Evolutionary conservation across 2,329 filamentous ascomycete species (phyloP).

Genomic region (Pseudogymnoascus sp.): DNA sequence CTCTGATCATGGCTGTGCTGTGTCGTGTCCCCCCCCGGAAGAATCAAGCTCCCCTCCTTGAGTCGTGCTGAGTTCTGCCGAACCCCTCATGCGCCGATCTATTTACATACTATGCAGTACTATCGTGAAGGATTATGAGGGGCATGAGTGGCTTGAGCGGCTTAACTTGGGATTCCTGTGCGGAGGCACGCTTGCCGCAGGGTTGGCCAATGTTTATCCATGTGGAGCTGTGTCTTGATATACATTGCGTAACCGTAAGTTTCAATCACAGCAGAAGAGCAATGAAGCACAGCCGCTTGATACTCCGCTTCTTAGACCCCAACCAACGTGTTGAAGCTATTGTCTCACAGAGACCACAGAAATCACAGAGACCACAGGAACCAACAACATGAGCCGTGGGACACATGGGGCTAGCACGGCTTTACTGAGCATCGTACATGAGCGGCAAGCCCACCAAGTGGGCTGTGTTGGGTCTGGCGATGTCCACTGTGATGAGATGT

Average conservation of each 20-base stretch:
- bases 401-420: background rate
- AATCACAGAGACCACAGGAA: no score
- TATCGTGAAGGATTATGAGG: background rate
- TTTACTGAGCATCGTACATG: background rate
- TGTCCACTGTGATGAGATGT: background rate
- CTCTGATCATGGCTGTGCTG: background rate
- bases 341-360: background rate
- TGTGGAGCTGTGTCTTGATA: background rate
- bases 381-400: background rate
- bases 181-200: background rate
- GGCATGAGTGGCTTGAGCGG: background rate
- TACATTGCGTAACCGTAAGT: background rate
- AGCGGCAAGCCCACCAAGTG: background rate
- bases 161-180: background rate
- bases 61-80: slow-evolving; percentile 1
- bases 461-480: background rate
- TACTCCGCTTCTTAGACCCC: slow-evolving; percentile 5
- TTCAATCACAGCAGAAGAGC: background rate
- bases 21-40: background rate
- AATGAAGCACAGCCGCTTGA: slow-evolving; percentile 1
- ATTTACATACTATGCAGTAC: no score
- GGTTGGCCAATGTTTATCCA: background rate
- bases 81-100: background rate
- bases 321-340: background rate
- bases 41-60: background rate